Evolutionary conservation across 768 basidiomycete genomes (phyloP).

Genomic region (Agrocybe praecox): DNA sequence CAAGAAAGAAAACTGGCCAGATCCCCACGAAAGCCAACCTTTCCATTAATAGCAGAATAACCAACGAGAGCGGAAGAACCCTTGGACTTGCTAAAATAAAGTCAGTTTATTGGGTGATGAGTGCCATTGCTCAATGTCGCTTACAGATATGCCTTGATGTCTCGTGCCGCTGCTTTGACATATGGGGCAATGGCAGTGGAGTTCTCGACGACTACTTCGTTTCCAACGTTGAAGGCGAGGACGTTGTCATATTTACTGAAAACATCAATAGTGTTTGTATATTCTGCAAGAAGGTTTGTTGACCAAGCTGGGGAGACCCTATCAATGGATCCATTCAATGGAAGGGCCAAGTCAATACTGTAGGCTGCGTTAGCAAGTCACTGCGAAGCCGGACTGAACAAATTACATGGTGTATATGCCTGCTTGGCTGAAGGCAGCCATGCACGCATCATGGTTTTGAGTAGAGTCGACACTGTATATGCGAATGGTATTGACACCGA

Average conservation of each 20-base stretch:
- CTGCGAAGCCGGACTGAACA: background rate
- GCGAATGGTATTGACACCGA: slow-evolving; percentile 81
- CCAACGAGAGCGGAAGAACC: slow-evolving; percentile 71
- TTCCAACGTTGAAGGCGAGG: slow-evolving; percentile 88
- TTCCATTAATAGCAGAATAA: slow-evolving; percentile 85
- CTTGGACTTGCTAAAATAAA: slow-evolving; percentile 55
- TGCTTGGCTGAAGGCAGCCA: slow-evolving; percentile 72
- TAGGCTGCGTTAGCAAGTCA: slow-evolving; percentile 8
- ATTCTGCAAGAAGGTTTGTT: slow-evolving; percentile 77
- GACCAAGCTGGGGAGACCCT: slow-evolving; percentile 76
- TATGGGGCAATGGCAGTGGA: slow-evolving; percentile 71
- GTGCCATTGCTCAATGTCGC: slow-evolving; percentile 23
- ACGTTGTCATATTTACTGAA: slow-evolving; percentile 91
- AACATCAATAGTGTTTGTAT: slow-evolving; percentile 73
- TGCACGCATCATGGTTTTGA: slow-evolving; percentile 86
- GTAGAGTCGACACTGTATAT: slow-evolving; percentile 86
- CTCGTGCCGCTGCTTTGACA: slow-evolving; percentile 91
- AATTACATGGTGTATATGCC: slow-evolving; percentile 90
- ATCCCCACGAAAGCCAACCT: slow-evolving; percentile 57
- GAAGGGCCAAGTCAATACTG: slow-evolving; percentile 87
- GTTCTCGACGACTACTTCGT: slow-evolving; percentile 66
- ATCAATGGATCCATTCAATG: slow-evolving; percentile 85
- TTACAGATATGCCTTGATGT: slow-evolving; percentile 83
- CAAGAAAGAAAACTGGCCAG: slow-evolving; percentile 84
- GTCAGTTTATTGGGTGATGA: slow-evolving; percentile 9